Conservation (phyloP, 2,329 filamentous ascomycete genomes). For the Alternaria tenuissima region DNA sequence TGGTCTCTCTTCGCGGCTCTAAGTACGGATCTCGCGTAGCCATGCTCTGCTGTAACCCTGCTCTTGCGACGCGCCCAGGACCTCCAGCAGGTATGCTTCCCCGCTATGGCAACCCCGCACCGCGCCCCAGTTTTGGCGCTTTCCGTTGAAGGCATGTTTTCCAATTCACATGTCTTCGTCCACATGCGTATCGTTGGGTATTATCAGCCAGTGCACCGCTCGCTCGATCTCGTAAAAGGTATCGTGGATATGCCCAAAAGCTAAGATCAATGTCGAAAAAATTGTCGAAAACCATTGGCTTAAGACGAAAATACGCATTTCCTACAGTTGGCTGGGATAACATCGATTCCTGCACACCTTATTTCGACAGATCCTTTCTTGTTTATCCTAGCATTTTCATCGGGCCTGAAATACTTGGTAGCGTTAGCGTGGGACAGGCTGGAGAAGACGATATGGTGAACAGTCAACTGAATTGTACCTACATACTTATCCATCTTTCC, state of each 20-base stretch:
- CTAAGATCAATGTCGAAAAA: slow-evolving; percentile 42
- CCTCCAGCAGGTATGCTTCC: slow-evolving; percentile 71
- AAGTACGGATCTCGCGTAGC: slow-evolving; percentile 98
- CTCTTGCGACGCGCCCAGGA: slow-evolving; percentile 85
- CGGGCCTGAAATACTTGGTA: slow-evolving; percentile 25
- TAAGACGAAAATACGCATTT: slow-evolving; percentile 39
- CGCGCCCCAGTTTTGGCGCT: slow-evolving; percentile 38
- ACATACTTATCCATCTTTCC: slow-evolving; percentile 34
- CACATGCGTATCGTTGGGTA: slow-evolving; percentile 41
- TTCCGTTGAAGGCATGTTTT: slow-evolving; percentile 36
- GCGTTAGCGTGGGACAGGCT: slow-evolving; percentile 19
- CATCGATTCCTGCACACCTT: slow-evolving; percentile 38
- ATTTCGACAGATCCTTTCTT: slow-evolving; percentile 40
- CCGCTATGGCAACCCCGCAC: slow-evolving; percentile 43
- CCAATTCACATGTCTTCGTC: slow-evolving; percentile 23
- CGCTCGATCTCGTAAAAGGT: slow-evolving; percentile 45
- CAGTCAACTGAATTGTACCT: slow-evolving; percentile 30
- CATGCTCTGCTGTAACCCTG: slow-evolving; percentile 98
- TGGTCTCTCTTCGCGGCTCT: slow-evolving; percentile 97
- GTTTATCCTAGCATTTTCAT: slow-evolving; percentile 42
- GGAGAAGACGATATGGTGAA: slow-evolving; percentile 23
- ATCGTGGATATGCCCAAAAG: slow-evolving; percentile 43
- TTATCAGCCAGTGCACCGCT: slow-evolving; percentile 36
- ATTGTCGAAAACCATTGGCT: slow-evolving; percentile 43
- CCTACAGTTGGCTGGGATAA: slow-evolving; percentile 32